Percentiles rank a stretch among this genome's conserved stretches.
These are phyloP conservation scores for Hyphodiscus hymeniophilus DNA, from an alignment of 495 filamentous ascomycete genomes.

Conservation along the genomic window DNA sequence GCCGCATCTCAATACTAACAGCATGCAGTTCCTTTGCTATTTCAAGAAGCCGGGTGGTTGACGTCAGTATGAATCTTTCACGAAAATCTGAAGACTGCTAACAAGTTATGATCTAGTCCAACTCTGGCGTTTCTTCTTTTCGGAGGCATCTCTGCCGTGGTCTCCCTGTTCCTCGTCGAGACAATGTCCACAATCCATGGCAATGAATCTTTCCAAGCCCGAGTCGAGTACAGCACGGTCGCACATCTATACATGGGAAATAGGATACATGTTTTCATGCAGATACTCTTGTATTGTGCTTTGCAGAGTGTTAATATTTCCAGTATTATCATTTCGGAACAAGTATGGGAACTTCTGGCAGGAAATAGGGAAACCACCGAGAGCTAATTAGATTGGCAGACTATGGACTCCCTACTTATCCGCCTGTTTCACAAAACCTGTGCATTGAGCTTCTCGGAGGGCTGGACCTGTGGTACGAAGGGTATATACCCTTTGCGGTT, in stretches of 20 bases:
- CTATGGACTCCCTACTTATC: constrained; percentile 3
- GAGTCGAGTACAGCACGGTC: constrained; percentile 3
- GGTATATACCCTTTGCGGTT: background rate
- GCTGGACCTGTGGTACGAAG: background rate
- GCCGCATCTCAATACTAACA: background rate
- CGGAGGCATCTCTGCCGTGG: background rate
- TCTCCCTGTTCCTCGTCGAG: constrained; percentile 4
- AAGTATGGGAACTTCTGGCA: background rate
- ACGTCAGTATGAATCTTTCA: background rate
- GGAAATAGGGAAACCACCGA: background rate
- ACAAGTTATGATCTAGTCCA: background rate
- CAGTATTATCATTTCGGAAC: constrained; percentile 4
- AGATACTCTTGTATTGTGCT: constrained; percentile 4
- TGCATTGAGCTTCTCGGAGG: constrained; percentile 1
- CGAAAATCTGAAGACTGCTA: background rate
- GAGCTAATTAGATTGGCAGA: background rate
- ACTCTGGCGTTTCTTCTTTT: constrained; percentile 4
- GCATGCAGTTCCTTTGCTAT: background rate
- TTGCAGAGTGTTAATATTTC: constrained; percentile 6
- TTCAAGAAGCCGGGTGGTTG: constrained; percentile 6
- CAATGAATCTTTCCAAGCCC: constrained; percentile 3
- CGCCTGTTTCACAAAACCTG: constrained; percentile 2
- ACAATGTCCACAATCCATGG: constrained; percentile 3
- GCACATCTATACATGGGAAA: constrained; percentile 2
- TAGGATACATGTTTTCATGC: background rate